These are phyloP conservation scores for Cyberlindnera meyerae DNA, from an alignment of 805 yeast genomes.

Conservation along the genomic window DNA sequence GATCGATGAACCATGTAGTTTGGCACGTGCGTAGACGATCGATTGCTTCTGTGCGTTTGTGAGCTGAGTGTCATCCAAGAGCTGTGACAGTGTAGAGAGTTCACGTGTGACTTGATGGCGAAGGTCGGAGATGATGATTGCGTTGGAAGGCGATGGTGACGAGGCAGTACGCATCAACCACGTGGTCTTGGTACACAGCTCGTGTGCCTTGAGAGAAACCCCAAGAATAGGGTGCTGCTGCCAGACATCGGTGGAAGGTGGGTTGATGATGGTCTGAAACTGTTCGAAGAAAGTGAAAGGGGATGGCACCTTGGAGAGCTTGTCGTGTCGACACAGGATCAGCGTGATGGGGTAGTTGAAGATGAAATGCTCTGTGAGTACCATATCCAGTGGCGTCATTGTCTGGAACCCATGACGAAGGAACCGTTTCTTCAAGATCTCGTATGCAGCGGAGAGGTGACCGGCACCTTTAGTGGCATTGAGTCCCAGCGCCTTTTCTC, in stretches of 20 bases:
- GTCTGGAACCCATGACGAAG: conserved; percentile 4
- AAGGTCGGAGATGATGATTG: conserved; percentile 7
- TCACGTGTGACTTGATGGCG: conserved; percentile 6
- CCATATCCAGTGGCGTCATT: conserved; percentile 17
- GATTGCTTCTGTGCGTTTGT: conserved; percentile 14
- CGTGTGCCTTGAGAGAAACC: conserved; percentile 15
- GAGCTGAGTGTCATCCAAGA: conserved; percentile 1
- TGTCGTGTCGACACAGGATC: conserved; percentile 24
- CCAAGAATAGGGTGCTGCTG: conserved; percentile 24
- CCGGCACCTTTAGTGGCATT: conserved; percentile 25
- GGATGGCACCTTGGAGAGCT: conserved; percentile 21
- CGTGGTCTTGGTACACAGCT: conserved; percentile 18
- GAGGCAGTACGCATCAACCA: conserved; percentile 21
- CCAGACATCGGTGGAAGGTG: conserved; percentile 18
- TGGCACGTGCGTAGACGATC: conserved; percentile 14
- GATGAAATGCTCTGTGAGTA: conserved; percentile 23
- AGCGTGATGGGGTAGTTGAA: conserved; percentile 24
- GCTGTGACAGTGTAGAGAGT: neutral
- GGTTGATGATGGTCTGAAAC: conserved; percentile 12
- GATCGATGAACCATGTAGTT: conserved; percentile 15
- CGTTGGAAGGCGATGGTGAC: conserved; percentile 15
- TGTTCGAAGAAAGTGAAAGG: conserved; percentile 25
- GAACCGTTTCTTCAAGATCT: conserved; percentile 23
- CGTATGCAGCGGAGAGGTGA: conserved; percentile 24
- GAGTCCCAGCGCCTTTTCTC: conserved; percentile 24